Evolutionary conservation across 768 basidiomycete genomes (phyloP).

Genomic region (Hypsizygus marmoreus): DNA sequence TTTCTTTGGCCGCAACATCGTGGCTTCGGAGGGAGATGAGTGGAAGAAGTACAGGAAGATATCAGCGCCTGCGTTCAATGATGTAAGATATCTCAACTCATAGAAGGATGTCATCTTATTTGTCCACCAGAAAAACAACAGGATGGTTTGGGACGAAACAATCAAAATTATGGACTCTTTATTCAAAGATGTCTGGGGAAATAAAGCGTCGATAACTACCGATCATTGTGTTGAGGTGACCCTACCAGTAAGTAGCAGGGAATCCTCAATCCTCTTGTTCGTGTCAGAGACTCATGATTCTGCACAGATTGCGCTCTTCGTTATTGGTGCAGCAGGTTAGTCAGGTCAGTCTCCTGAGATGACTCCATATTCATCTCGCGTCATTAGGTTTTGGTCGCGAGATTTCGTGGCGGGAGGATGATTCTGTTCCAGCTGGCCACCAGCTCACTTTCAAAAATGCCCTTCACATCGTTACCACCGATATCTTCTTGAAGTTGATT

Average conservation of each 20-base stretch:
- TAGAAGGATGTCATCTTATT: background rate
- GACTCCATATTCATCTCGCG: background rate
- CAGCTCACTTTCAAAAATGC: constrained; percentile 50
- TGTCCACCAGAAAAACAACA: constrained; percentile 41
- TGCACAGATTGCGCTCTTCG: constrained; percentile 54
- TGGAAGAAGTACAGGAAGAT: constrained; percentile 71
- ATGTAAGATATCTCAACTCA: constrained; percentile 34
- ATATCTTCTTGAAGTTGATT: constrained; percentile 37
- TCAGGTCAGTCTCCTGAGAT: too few relatives aligned
- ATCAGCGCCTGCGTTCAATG: constrained; percentile 65
- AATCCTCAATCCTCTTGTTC: background rate
- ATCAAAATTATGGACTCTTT: constrained; percentile 42
- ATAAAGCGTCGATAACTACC: constrained; percentile 37
- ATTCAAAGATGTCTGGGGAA: constrained; percentile 50
- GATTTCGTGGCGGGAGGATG: constrained; percentile 49
- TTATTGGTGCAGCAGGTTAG: constrained; percentile 55
- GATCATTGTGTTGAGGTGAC: constrained; percentile 56
- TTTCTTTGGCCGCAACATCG: constrained; percentile 62
- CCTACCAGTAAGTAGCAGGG: constrained; percentile 41
- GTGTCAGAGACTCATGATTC: constrained; percentile 8
- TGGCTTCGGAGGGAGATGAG: constrained; percentile 62
- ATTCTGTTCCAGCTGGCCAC: constrained; percentile 42
- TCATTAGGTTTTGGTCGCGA: constrained; percentile 49
- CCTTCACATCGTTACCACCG: constrained; percentile 42
- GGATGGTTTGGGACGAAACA: constrained; percentile 51